These are phyloP conservation scores for Vanrija humicola DNA, from an alignment of 1,284 basidiomycete genomes.

Conservation along the genomic window DNA sequence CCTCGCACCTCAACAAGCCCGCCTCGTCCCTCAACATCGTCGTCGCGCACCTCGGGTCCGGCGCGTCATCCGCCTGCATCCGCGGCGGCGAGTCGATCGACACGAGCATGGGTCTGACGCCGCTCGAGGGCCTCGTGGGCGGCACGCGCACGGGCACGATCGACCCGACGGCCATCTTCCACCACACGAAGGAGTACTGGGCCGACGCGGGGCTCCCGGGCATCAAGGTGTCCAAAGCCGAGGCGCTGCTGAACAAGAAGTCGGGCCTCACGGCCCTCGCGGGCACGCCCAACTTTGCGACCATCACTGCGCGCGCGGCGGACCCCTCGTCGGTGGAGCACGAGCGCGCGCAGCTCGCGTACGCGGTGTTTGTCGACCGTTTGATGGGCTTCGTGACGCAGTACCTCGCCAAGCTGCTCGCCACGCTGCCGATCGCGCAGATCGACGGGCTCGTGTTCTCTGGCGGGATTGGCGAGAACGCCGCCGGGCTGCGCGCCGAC, in stretches of 20 bases:
- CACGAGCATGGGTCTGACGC: conserved; percentile 55
- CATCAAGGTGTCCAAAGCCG: conserved; percentile 62
- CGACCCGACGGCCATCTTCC: conserved; percentile 81
- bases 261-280: conserved; percentile 65
- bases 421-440: conserved; percentile 39
- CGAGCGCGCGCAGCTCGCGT: conserved; percentile 57
- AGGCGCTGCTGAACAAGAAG: conserved; percentile 70
- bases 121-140: conserved; percentile 64
- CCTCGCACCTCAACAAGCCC: conserved; percentile 57
- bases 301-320: conserved; percentile 51
- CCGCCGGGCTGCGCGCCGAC: conserved; percentile 58
- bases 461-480: conserved; percentile 78
- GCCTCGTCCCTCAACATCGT: conserved; percentile 61
- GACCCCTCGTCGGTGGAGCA: conserved; percentile 32
- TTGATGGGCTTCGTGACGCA: conserved; percentile 66
- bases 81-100: conserved; percentile 67
- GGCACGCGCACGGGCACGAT: conserved; percentile 75
- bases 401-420: conserved; percentile 66
- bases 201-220: conserved; percentile 56
- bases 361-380: conserved; percentile 69
- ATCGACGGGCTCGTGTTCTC: conserved; percentile 79
- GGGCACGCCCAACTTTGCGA: conserved; percentile 71
- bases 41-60: conserved; percentile 76
- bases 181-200: conserved; percentile 65
- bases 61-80: conserved; percentile 67